These are phyloP conservation scores for Cercospora brassicicola DNA, from an alignment of 2,329 filamentous ascomycete species.

Conservation along the genomic window DNA sequence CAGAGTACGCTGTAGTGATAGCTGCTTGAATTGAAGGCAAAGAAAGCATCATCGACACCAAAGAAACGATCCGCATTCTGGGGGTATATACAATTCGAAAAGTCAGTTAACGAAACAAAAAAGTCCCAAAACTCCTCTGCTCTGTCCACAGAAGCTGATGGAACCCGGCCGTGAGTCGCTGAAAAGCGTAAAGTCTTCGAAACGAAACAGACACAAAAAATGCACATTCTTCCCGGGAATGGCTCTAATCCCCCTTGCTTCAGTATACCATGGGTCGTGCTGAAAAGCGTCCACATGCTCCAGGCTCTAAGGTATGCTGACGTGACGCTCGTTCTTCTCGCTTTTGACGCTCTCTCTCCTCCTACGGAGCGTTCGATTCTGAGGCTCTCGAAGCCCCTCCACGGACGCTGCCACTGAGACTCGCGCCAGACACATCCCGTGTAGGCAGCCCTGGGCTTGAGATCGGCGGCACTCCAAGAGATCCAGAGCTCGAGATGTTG, in stretches of 20 bases:
- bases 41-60: not conserved
- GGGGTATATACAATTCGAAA: not conserved
- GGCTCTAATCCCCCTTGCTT: not conserved
- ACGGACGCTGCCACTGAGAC: not conserved
- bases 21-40: not conserved
- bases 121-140: not conserved
- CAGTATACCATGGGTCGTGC: not conserved
- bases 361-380: conserved; percentile 7
- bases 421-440: conserved; percentile 4
- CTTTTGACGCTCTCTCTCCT: conserved; percentile 1
- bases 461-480: not conserved
- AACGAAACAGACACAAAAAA: not conserved
- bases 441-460: not conserved
- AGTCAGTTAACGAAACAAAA: not conserved
- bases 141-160: not conserved
- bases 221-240: not conserved
- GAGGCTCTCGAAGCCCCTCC: not conserved
- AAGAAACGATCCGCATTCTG: not conserved
- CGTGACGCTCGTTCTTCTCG: conserved; percentile 2
- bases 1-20: not conserved
- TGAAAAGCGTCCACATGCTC: not conserved
- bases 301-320: not conserved
- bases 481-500: conserved; percentile 6
- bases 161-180: not conserved
- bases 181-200: not conserved